Evolutionary conservation across 2,329 filamentous ascomycete genomes (phyloP).

Genomic region (Thelonectria discophora): DNA sequence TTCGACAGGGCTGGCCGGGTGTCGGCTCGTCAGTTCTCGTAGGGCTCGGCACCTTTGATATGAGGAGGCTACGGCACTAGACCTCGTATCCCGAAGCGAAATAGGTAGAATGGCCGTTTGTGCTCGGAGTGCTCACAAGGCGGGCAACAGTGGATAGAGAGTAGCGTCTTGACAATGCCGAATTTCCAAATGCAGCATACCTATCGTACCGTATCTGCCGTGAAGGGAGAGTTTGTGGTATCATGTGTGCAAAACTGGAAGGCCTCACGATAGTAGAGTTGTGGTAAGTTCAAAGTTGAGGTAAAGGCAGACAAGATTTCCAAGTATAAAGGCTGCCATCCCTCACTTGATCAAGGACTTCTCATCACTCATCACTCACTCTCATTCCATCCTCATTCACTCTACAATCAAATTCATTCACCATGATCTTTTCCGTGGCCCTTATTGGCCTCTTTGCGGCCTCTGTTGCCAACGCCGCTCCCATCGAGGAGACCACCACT

Average conservation of each 20-base stretch:
- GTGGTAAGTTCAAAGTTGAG: neutral
- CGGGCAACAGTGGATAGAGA: neutral
- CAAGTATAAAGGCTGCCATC: constrained; percentile 4
- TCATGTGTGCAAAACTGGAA: neutral
- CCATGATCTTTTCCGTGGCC: constrained; percentile 12
- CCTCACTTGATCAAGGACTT: no score
- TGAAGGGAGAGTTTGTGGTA: neutral
- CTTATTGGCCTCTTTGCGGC: constrained; percentile 10
- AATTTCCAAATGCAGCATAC: neutral
- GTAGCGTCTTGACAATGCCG: neutral
- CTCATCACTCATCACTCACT: neutral
- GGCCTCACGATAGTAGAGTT: neutral
- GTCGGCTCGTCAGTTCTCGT: neutral
- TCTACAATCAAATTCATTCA: neutral
- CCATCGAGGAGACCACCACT: constrained; percentile 7
- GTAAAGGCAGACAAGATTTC: neutral
- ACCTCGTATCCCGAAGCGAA: neutral
- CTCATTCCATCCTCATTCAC: neutral
- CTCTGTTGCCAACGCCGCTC: constrained; percentile 16
- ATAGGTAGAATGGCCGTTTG: neutral
- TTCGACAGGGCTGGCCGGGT: neutral
- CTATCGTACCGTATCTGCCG: neutral
- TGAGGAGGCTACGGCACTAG: neutral
- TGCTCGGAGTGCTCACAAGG: neutral
- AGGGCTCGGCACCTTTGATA: neutral